A percentile compares a stretch with the other conserved stretches of the same genome.
These are phyloP conservation scores for Avena insularis DNA, from an alignment of 176 grass and related monocot genomes.

Conservation along the genomic window DNA sequence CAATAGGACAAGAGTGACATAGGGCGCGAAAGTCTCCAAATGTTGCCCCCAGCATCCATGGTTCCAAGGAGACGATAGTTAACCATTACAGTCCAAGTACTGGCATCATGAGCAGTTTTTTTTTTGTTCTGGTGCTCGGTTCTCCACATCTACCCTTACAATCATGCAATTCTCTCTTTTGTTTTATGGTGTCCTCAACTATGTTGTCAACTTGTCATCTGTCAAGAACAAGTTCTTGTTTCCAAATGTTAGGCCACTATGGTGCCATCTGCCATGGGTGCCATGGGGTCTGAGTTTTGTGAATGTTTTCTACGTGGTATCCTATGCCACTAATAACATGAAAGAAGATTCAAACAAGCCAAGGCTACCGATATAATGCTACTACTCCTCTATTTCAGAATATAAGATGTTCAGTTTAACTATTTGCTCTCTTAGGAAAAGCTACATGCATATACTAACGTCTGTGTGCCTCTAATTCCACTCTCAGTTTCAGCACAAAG, in stretches of 20 bases:
- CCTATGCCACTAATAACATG: background rate
- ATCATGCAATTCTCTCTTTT: background rate
- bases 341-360: background rate
- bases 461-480: background rate
- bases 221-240: background rate
- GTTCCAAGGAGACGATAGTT: background rate
- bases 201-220: constrained; percentile 27
- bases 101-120: background rate
- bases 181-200: background rate
- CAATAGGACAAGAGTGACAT: constrained; percentile 2
- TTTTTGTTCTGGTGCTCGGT: background rate
- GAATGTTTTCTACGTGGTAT: constrained; percentile 4
- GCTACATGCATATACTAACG: too few relatives aligned
- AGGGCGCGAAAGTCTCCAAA: background rate
- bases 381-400: too few relatives aligned
- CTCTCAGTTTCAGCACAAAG: background rate
- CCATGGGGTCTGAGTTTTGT: background rate
- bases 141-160: background rate
- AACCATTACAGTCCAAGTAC: background rate
- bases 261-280: constrained; percentile 13
- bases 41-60: background rate
- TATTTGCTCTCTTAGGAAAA: background rate
- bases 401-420: background rate
- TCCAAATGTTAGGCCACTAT: constrained; percentile 23
- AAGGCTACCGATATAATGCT: too few relatives aligned